These are phyloP conservation scores for Malus hybrid DNA, from an alignment of 331 rosid genomes.

Conservation along the genomic window DNA sequence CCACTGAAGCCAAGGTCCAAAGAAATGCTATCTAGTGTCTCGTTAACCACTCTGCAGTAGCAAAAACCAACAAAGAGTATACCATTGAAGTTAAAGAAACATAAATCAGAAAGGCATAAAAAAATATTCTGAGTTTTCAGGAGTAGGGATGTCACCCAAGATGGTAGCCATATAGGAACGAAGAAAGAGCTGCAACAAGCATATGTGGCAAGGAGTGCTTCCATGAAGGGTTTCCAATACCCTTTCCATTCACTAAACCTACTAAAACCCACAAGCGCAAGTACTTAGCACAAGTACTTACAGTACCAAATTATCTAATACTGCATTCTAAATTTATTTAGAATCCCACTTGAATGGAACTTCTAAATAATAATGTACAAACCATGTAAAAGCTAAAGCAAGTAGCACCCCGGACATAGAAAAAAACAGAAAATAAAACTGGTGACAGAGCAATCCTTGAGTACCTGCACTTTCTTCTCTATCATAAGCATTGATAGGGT, in stretches of 20 bases:
- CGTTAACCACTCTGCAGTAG: constrained; percentile 70
- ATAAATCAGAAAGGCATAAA: background rate
- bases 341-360: background rate
- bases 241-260: constrained; percentile 39
- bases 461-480: constrained; percentile 47
- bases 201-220: constrained; percentile 53
- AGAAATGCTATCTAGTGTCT: constrained; percentile 81
- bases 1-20: constrained; percentile 70
- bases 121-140: constrained; percentile 7
- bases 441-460: constrained; percentile 2
- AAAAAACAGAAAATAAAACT: background rate
- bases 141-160: constrained; percentile 43
- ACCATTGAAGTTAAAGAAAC: background rate
- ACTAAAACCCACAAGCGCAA: constrained; percentile 22
- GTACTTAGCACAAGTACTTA: constrained; percentile 2
- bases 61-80: constrained; percentile 14
- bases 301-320: background rate
- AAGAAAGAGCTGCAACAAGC: constrained; percentile 58
- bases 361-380: background rate
- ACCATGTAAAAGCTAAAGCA: background rate
- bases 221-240: constrained; percentile 46
- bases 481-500: constrained; percentile 25
- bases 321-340: background rate
- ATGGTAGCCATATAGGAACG: constrained; percentile 83
- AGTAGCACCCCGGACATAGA: background rate